Percentiles rank a stretch among this genome's conserved stretches.
phyloP scores from a whole-genome alignment of 1,139 yeast genomes.

The Blastobotrys persicus region DNA sequence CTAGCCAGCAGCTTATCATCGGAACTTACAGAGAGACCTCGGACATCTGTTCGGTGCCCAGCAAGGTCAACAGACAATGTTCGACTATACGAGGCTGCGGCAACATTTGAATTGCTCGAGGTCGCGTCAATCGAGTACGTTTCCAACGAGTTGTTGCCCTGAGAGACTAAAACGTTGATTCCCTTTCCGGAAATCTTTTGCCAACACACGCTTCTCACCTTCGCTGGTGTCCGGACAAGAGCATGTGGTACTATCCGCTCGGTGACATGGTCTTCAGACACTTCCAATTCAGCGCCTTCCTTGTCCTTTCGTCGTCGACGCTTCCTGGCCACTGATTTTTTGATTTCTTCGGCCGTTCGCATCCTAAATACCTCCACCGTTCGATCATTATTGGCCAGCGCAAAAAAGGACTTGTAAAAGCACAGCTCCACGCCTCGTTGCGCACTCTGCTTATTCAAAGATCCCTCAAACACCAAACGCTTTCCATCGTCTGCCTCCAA shows the following conservation, averaged over 20 bases:
- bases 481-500: conserved; percentile 49
- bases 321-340: conserved; percentile 74
- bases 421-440: conserved; percentile 65
- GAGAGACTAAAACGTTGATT: conserved; percentile 59
- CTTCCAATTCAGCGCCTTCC: conserved; percentile 53
- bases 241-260: conserved; percentile 35
- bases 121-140: conserved; percentile 53
- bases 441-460: conserved; percentile 73
- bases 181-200: conserved; percentile 33
- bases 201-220: conserved; percentile 39
- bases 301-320: conserved; percentile 70
- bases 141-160: conserved; percentile 74
- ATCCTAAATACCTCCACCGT: conserved; percentile 79
- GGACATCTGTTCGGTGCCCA: conserved; percentile 88
- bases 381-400: conserved; percentile 74
- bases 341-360: conserved; percentile 73
- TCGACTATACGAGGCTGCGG: conserved; percentile 50
- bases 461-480: conserved; percentile 50
- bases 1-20: conserved; percentile 82
- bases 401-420: conserved; percentile 54
- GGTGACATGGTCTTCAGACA: conserved; percentile 29
- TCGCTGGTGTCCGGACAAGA: conserved; percentile 35
- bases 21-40: conserved; percentile 77
- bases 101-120: conserved; percentile 40
- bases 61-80: conserved; percentile 63